These are phyloP conservation scores for Phoenix roebelenii DNA, from an alignment of 176 grass and related monocot genomes.

Conservation along the genomic window DNA sequence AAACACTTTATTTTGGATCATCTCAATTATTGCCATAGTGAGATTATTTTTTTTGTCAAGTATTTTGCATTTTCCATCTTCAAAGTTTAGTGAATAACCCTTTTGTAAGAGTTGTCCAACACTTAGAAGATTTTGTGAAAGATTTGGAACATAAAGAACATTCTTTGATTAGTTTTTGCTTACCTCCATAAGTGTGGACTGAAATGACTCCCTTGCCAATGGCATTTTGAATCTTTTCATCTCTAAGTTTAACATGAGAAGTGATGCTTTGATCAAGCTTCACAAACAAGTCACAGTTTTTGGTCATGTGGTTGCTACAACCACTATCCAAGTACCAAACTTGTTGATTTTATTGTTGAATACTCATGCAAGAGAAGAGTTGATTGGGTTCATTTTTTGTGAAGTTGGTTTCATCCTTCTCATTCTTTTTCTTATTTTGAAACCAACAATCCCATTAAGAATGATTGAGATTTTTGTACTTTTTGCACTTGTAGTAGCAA, in stretches of 20 bases:
- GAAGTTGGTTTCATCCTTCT: not conserved
- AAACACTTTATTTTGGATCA: too few species aligned
- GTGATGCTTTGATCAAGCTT: not conserved
- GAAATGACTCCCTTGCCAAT: conserved; percentile 1
- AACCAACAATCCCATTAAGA: too few species aligned
- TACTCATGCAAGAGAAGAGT: not conserved
- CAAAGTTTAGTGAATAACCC: too few species aligned
- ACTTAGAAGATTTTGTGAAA: too few species aligned
- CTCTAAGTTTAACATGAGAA: not conserved
- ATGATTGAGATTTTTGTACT: too few species aligned
- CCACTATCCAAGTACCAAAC: conserved; percentile 18
- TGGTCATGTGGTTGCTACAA: conserved; percentile 4
- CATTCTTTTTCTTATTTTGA: not conserved
- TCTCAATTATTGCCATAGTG: too few species aligned
- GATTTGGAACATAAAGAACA: too few species aligned
- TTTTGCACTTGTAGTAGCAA: not conserved
- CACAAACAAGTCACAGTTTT: not conserved
- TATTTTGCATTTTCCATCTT: too few species aligned
- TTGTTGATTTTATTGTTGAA: not conserved
- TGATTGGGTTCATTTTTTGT: not conserved
- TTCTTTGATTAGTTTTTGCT: not conserved
- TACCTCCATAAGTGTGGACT: not conserved
- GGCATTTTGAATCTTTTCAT: not conserved
- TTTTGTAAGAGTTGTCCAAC: too few species aligned
- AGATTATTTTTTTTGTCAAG: too few species aligned